Conservation (phyloP, 495 filamentous ascomycete genomes). For the Thozetella sp. region DNA sequence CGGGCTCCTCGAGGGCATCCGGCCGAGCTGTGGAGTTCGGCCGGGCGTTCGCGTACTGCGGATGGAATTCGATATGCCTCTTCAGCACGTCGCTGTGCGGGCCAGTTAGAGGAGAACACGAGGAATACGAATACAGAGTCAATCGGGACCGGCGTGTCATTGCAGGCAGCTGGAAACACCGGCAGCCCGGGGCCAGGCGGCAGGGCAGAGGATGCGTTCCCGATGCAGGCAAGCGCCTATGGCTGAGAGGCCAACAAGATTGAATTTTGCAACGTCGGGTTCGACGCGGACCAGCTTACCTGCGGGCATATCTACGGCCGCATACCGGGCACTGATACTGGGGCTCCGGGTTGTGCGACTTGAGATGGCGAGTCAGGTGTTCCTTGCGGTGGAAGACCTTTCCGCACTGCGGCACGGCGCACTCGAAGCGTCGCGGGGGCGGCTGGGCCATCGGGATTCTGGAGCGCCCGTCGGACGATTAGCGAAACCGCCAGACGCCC, state of each 20-base stretch:
- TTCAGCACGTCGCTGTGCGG: constrained; percentile 25
- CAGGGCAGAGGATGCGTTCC: neutral
- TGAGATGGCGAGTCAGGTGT: constrained; percentile 27
- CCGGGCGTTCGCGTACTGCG: neutral
- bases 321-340: constrained; percentile 25
- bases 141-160: neutral
- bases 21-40: neutral
- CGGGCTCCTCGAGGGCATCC: neutral
- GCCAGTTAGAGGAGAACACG: neutral
- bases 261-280: too few relatives aligned
- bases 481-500: too few relatives aligned
- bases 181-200: too few relatives aligned
- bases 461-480: too few relatives aligned
- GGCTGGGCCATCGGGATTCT: neutral
- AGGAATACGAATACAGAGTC: neutral
- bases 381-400: constrained; percentile 27
- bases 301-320: constrained; percentile 26
- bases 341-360: constrained; percentile 19
- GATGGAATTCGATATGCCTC: constrained; percentile 25
- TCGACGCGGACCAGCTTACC: constrained; percentile 18
- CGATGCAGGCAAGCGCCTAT: neutral
- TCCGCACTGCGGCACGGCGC: constrained; percentile 17
- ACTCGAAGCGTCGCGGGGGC: constrained; percentile 8
- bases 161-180: neutral
- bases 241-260: neutral